Evolutionary conservation across 768 basidiomycete species (phyloP), one percentile per base, ranked within the genome.

Genomic region (Psilocybe cubensis): DNA sequence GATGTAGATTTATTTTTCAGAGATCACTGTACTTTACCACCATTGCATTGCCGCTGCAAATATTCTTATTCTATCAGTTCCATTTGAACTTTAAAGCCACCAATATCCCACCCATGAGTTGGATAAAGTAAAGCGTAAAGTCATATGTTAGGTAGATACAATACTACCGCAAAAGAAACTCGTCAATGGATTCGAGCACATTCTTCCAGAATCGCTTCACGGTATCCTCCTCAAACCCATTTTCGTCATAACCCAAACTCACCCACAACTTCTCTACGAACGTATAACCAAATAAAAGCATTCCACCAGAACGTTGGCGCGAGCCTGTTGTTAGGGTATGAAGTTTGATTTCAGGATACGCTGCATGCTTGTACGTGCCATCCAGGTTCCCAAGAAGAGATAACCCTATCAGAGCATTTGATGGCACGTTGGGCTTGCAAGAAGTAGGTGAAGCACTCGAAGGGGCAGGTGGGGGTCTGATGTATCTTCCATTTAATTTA

Each of bases 301-400:
- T 87, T 2, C 85, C 91, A 9, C 90, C 85, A 0, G 81, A 67
- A 3, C 91, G 83, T 67, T 94, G 92, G n/a, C 92, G 80, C 6
- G 89, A 91, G 2, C 91, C 92, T 1, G 92, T 93, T 24, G 89
- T 94, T 29, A 95, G 76, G 3, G 86, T 87, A 61, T 90, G 84
- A 18, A 94, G 75, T 68, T 80, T 70, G 58, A 92, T 72, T 3
- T 70, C 62, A n/a, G 81, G 79, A 73, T 82, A 92, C 1, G 71
- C 60, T 9, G 77, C 72, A 67, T 92, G 91, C 61, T 86, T 84
- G 75, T 93, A 94, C 27, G 87, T 89, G 3, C 83, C 88, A 68
- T 94, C 91, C 52, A 94, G 75, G 67, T 92, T 94, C 1, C 92
- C 92, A n/a, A 94, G 78, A 58, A 95, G 78, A 4, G 92, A 94